Evolutionary conservation across 495 filamentous ascomycete species (phyloP), one percentile per base, ranked within the genome.

Genomic region (Annulohypoxylon moriforme): DNA sequence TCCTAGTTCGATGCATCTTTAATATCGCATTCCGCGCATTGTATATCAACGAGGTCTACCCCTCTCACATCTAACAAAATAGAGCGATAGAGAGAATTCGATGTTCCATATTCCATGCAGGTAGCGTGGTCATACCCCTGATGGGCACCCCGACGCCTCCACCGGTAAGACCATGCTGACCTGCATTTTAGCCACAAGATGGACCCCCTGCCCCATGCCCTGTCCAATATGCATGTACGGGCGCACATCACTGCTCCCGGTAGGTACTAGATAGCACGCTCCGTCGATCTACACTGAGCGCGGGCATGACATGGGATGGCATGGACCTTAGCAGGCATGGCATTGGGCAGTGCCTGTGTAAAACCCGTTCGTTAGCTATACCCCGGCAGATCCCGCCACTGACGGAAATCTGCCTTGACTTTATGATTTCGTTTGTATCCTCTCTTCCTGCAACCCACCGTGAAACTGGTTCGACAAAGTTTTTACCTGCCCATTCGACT

Each of bases 151-250:
- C 27, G 22, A 50, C 55, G 11, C 55, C 70, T 73, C 70, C 70
- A 73, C 70, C 59, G 34, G 20, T 49, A 40, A 66, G 66, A 62
- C 71, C 44, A 49, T 67, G 61, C 60, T 72, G 72, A 75, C 72
- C 58, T 69, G 72, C 68, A 71, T 75, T 75, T 75, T 75, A 75
- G 72, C 72, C 72, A 75, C 68, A 71, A 60, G 44, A 60, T 55
- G 29, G 38, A 57, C 60, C 60, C 60, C 60, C 46, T 60, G 38
- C 50, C 44, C 53, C 60, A 56, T 61, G 42, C 57, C 66, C 66
- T 67, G 71, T 64, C 38, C 49, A 31, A 31, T 56, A 55, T 24
- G 50, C 24, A 56, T 36, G 55, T 40, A 58, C 33, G 50, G 29
- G 33, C 64, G 70, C 70, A 73, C 62, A 68, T 72, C 69, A 57